A percentile compares a stretch with the other conserved stretches of the same genome.
These are phyloP conservation scores for Penicillium macrosclerotiorum DNA, from an alignment of 495 filamentous ascomycete genomes.

Conservation along the genomic window DNA sequence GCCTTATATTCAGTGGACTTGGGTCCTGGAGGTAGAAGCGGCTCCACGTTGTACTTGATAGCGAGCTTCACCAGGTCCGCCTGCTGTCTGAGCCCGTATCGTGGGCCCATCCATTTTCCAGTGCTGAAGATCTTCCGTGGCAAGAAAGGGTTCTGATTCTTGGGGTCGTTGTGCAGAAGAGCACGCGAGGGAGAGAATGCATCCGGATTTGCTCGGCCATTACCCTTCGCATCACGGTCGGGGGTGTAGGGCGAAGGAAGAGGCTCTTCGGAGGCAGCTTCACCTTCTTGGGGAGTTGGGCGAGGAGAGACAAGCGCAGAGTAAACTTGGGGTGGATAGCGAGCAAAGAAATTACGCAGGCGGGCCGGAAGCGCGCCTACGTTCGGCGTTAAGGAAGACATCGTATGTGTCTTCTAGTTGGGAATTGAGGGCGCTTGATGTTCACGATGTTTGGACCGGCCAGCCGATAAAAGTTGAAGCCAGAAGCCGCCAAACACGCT, in stretches of 20 bases:
- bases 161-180: conserved; percentile 33
- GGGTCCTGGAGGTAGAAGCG: conserved; percentile 70
- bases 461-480: conserved; percentile 20
- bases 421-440: conserved; percentile 1
- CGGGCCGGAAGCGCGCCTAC: conserved; percentile 53
- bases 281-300: conserved; percentile 32
- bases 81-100: conserved; percentile 80
- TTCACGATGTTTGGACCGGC: conserved; percentile 6
- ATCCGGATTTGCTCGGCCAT: conserved; percentile 32
- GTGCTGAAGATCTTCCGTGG: conserved; percentile 67
- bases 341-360: conserved; percentile 83
- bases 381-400: conserved; percentile 20
- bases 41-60: conserved; percentile 74
- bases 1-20: conserved; percentile 74
- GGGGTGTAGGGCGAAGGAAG: conserved; percentile 49
- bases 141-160: conserved; percentile 71
- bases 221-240: conserved; percentile 44
- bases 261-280: conserved; percentile 20
- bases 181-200: conserved; percentile 33
- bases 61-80: conserved; percentile 91
- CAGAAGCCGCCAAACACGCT: conserved; percentile 2
- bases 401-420: conserved; percentile 14
- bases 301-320: conserved; percentile 40
- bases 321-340: conserved; percentile 69
- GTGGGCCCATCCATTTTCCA: conserved; percentile 74